phyloP scores from a whole-genome alignment of 371 early-diverging fungal genomes.

The Syncephalastrum contaminatum region DNA sequence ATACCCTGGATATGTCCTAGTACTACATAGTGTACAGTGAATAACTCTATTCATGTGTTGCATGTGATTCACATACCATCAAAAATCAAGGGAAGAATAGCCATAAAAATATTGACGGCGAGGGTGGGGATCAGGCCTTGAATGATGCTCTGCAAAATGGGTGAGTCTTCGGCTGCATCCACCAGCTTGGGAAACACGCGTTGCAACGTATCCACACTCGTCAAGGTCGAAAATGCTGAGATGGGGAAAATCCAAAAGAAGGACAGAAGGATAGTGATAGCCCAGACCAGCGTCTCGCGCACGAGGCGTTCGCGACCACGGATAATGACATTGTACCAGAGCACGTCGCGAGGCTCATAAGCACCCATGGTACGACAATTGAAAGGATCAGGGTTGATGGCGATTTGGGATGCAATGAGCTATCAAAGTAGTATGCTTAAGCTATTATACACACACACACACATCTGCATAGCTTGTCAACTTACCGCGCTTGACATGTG shows the following conservation, averaged over 20 bases:
- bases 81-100: slow-evolving; percentile 61
- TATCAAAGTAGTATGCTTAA: slow-evolving; percentile 6
- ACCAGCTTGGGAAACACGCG: slow-evolving; percentile 25
- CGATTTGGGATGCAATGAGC: slow-evolving; percentile 60
- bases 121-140: slow-evolving; percentile 56
- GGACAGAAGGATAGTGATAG: slow-evolving; percentile 34
- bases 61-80: slow-evolving; percentile 26
- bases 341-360: slow-evolving; percentile 75
- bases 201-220: slow-evolving; percentile 39
- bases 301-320: slow-evolving; percentile 42
- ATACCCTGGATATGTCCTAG: slow-evolving; percentile 43
- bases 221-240: slow-evolving; percentile 41
- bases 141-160: slow-evolving; percentile 35
- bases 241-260: slow-evolving; percentile 52
- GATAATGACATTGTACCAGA: slow-evolving; percentile 63
- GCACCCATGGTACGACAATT: slow-evolving; percentile 64
- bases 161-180: slow-evolving; percentile 11
- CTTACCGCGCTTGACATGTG: slow-evolving; percentile 43
- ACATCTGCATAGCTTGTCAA: neutral
- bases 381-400: slow-evolving; percentile 64
- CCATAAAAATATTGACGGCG: slow-evolving; percentile 51
- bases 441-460: slow-evolving; percentile 1
- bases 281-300: slow-evolving; percentile 44
- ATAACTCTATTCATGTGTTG: neutral
- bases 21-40: slow-evolving; percentile 11